phyloP scores from a whole-genome alignment of 2,329 filamentous ascomycete genomes.

The Aureobasidium lini region DNA sequence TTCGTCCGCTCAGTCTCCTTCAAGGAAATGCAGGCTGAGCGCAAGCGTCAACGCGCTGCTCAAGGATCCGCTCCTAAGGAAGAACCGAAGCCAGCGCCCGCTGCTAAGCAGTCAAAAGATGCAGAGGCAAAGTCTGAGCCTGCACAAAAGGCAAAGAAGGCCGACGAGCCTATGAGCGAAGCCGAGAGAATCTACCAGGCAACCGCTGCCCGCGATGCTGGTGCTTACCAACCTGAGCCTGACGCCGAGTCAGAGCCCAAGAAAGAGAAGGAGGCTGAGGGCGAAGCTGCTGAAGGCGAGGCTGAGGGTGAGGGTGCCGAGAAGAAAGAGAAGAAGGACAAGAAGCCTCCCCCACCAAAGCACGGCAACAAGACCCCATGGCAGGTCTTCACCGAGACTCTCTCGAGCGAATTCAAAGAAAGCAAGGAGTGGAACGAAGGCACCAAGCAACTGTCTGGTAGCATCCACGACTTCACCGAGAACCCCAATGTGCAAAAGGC shows the following conservation, averaged over 20 bases:
- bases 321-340: slow-evolving; percentile 57
- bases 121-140: slow-evolving; percentile 26
- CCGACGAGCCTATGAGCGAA: slow-evolving; percentile 17
- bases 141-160: slow-evolving; percentile 21
- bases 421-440: slow-evolving; percentile 99
- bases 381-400: slow-evolving; percentile 98
- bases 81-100: slow-evolving; percentile 31
- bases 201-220: slow-evolving; percentile 25
- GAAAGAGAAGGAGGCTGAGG: slow-evolving; percentile 27
- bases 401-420: slow-evolving; percentile 86
- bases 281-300: slow-evolving; percentile 40
- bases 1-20: slow-evolving; percentile 39
- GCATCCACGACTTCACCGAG: slow-evolving; percentile 84
- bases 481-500: slow-evolving; percentile 85
- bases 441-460: slow-evolving; percentile 85
- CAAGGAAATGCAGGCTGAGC: slow-evolving; percentile 29
- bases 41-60: slow-evolving; percentile 29
- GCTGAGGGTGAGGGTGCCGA: slow-evolving; percentile 41
- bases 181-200: slow-evolving; percentile 12
- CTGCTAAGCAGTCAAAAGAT: slow-evolving; percentile 14
- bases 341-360: slow-evolving; percentile 75
- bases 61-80: slow-evolving; percentile 30
- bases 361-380: slow-evolving; percentile 98
- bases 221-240: slow-evolving; percentile 27
- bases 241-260: slow-evolving; percentile 35